Percentiles rank a stretch among this genome's conserved stretches.
phyloP scores from a whole-genome alignment of 129 eudicot genomes.

The Chrysanthemum makinoi region DNA sequence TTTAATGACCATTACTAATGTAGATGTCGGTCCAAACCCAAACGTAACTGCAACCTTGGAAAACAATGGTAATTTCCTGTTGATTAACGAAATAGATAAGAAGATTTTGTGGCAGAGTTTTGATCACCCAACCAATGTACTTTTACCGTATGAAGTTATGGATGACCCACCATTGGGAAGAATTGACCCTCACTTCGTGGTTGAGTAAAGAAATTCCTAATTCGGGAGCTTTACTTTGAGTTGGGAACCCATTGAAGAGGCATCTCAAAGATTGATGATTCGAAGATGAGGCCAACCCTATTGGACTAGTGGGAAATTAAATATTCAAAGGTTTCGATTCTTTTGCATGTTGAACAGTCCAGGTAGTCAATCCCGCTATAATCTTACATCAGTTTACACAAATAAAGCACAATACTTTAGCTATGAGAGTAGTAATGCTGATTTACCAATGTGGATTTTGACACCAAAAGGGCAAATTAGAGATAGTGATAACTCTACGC shows the following conservation, averaged over 20 bases:
- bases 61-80: conserved; percentile 32
- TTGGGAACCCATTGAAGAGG: conserved; percentile 23
- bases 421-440: neutral
- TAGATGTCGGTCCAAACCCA: conserved; percentile 12
- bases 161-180: neutral
- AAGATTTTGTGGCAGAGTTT: conserved; percentile 42
- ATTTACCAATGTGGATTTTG: conserved; percentile 10
- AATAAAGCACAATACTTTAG: conserved; percentile 29
- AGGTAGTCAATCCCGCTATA: conserved; percentile 1
- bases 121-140: conserved; percentile 34
- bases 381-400: conserved; percentile 20
- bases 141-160: conserved; percentile 47
- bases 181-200: conserved; percentile 37
- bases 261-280: conserved; percentile 14
- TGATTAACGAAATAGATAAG: conserved; percentile 18
- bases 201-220: neutral
- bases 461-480: conserved; percentile 23
- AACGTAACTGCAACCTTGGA: conserved; percentile 29
- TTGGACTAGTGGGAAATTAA: conserved; percentile 29
- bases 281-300: conserved; percentile 14
- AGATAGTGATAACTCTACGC: neutral
- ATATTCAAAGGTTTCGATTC: conserved; percentile 2
- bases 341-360: neutral
- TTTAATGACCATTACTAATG: conserved; percentile 17
- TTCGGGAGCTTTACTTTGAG: conserved; percentile 24